phyloP scores from a whole-genome alignment of 371 early-diverging fungal species.

The Batkoa obscura region DNA sequence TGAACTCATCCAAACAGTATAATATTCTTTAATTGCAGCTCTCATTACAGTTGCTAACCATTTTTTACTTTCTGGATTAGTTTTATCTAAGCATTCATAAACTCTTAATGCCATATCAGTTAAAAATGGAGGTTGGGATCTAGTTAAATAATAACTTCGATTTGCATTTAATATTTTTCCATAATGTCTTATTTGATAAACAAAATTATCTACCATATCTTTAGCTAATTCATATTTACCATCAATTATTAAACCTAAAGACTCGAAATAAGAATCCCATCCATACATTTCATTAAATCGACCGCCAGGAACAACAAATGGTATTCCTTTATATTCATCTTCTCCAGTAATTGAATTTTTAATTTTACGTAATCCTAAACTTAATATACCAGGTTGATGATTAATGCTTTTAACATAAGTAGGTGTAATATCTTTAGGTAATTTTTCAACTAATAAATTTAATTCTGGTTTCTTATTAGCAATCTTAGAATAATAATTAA shows the following conservation, averaged over 20 bases:
- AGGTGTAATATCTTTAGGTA: slow-evolving; percentile 75
- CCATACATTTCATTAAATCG: slow-evolving; percentile 98
- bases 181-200: slow-evolving; percentile 87
- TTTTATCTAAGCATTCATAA: slow-evolving; percentile 31
- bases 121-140: slow-evolving; percentile 94
- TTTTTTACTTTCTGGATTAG: slow-evolving; percentile 29
- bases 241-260: slow-evolving; percentile 72
- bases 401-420: slow-evolving; percentile 82
- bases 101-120: slow-evolving; percentile 87
- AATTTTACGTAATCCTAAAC: slow-evolving; percentile 55
- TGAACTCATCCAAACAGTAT: slow-evolving; percentile 69
- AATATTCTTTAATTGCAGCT: slow-evolving; percentile 81
- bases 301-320: slow-evolving; percentile 95
- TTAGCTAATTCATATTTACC: slow-evolving; percentile 61
- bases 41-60: slow-evolving; percentile 60
- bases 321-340: slow-evolving; percentile 44
- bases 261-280: slow-evolving; percentile 93
- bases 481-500: slow-evolving; percentile 57
- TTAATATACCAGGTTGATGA: slow-evolving; percentile 68
- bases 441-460: slow-evolving; percentile 51
- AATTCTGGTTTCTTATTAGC: slow-evolving; percentile 44
- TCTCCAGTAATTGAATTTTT: slow-evolving; percentile 25
- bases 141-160: slow-evolving; percentile 84
- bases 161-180: slow-evolving; percentile 96
- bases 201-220: slow-evolving; percentile 93